A percentile compares a stretch with the other conserved stretches of the same genome.
phyloP scores from a whole-genome alignment of 371 early-diverging fungal genomes.

The Catenaria anguillulae region DNA sequence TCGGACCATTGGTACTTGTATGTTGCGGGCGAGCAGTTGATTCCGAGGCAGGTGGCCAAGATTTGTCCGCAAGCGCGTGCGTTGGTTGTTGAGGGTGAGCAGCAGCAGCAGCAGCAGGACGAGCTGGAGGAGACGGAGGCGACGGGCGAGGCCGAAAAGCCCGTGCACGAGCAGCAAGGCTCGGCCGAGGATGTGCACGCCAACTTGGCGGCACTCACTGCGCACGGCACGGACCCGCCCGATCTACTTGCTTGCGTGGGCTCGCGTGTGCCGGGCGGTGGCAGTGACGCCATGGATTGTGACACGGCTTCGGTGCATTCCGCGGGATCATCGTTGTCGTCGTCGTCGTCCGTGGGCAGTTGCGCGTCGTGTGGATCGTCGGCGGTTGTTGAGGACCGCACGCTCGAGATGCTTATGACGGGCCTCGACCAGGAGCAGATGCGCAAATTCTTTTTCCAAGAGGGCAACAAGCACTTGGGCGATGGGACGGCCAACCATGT shows the following conservation, averaged over 20 bases:
- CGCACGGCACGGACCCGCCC: background rate
- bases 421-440: constrained; percentile 56
- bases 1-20: constrained; percentile 93
- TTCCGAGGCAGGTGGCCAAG: background rate
- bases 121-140: background rate
- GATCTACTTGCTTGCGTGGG: background rate
- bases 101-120: background rate
- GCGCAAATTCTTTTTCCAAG: constrained; percentile 45
- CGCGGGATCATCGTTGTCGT: constrained; percentile 19
- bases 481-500: constrained; percentile 14
- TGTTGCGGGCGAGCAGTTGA: constrained; percentile 16
- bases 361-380: background rate
- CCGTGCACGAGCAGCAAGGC: background rate
- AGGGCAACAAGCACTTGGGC: constrained; percentile 11
- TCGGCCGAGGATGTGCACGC: background rate
- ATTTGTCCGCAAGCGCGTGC: background rate
- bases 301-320: constrained; percentile 17
- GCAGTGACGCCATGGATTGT: constrained; percentile 9
- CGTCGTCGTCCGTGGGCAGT: constrained; percentile 4
- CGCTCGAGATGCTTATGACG: constrained; percentile 89
- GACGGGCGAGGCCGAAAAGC: background rate
- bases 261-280: background rate
- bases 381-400: constrained; percentile 49
- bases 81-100: background rate
- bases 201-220: constrained; percentile 2